phyloP scores from a whole-genome alignment of 2,329 filamentous ascomycete species.

The Uncinocarpus reesii region DNA sequence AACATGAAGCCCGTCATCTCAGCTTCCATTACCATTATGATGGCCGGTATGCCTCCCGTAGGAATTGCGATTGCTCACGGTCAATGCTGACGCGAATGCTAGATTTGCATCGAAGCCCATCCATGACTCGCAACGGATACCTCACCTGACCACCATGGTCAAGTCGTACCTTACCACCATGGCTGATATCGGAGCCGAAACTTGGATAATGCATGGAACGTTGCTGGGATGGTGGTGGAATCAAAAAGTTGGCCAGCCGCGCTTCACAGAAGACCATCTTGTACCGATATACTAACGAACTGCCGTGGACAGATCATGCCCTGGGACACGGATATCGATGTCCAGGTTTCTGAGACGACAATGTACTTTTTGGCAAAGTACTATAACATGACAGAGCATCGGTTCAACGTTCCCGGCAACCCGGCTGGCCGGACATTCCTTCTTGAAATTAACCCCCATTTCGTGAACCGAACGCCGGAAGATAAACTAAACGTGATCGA shows the following conservation, averaged over 20 bases:
- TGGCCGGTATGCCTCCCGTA: constrained; percentile 19
- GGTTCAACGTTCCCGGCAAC: constrained; percentile 33
- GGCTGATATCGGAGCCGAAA: constrained; percentile 47
- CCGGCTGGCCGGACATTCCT: constrained; percentile 39
- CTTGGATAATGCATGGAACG: constrained; percentile 55
- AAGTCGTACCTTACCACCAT: constrained; percentile 49
- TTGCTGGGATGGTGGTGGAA: constrained; percentile 57
- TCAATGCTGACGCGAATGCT: neutral
- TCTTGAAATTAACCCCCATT: constrained; percentile 51
- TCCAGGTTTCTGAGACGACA: constrained; percentile 47
- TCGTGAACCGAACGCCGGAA: constrained; percentile 31
- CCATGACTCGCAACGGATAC: constrained; percentile 38
- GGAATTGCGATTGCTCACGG: neutral
- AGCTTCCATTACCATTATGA: constrained; percentile 35
- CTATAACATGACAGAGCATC: constrained; percentile 54
- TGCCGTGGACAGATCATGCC: constrained; percentile 43
- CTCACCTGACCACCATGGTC: constrained; percentile 43
- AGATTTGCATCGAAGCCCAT: constrained; percentile 42
- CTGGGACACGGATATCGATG: constrained; percentile 53
- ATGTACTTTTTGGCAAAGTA: constrained; percentile 48
- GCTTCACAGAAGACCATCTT: neutral
- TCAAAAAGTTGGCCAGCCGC: constrained; percentile 31
- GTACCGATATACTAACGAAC: neutral
- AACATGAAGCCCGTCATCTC: neutral
- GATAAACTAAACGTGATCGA: constrained; percentile 50